These are phyloP conservation scores for Albatrellus sp. DNA, from an alignment of 1,284 basidiomycete genomes.

Conservation along the genomic window DNA sequence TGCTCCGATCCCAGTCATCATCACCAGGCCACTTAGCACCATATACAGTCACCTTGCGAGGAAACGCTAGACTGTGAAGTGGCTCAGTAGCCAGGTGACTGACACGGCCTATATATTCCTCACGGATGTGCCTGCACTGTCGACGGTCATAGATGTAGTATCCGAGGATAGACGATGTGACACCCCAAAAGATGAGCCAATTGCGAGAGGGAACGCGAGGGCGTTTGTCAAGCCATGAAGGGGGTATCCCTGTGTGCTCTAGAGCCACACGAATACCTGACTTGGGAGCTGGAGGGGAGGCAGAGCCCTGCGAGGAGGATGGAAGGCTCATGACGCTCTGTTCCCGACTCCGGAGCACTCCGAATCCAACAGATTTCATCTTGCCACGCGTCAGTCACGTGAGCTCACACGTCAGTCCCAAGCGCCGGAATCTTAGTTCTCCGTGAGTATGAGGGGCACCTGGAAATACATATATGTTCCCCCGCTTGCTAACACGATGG, in stretches of 20 bases:
- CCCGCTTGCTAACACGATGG: too few relatives aligned
- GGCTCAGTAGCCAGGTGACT: conserved; percentile 62
- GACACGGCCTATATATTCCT: conserved; percentile 74
- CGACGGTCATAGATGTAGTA: conserved; percentile 79
- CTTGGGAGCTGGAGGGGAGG: conserved; percentile 5
- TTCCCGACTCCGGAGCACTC: background rate
- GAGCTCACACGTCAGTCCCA: background rate
- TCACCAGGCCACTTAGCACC: conserved; percentile 90
- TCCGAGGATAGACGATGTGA: conserved; percentile 60
- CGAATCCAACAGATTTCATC: background rate
- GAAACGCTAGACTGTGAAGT: conserved; percentile 52
- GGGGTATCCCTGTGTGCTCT: conserved; percentile 42
- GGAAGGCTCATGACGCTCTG: background rate
- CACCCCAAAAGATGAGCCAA: conserved; percentile 83
- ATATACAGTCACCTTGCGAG: conserved; percentile 80
- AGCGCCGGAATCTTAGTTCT: background rate
- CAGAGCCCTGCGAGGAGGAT: background rate
- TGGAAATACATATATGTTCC: too few relatives aligned
- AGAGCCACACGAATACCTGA: conserved; percentile 22
- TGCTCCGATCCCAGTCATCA: conserved; percentile 77
- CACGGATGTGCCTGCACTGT: conserved; percentile 66
- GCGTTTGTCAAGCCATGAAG: conserved; percentile 60
- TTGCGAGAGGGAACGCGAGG: conserved; percentile 82
- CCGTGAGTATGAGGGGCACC: too few relatives aligned
- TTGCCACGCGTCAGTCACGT: background rate